Conservation (phyloP, 2,329 filamentous ascomycete genomes). For the Aspergillus neoniger region DNA sequence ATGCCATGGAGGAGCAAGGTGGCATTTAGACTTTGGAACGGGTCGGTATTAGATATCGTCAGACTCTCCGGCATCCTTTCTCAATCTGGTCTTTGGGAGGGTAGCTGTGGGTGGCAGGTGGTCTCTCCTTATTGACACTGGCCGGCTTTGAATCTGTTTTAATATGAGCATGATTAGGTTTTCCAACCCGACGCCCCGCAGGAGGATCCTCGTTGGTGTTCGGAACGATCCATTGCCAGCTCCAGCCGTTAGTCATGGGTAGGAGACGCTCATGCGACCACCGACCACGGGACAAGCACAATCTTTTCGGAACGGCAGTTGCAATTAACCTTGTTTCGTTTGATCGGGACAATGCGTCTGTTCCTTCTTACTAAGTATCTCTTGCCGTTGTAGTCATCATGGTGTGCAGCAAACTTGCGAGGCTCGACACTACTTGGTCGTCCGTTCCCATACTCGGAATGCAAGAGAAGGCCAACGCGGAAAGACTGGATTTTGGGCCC, state of each 20-base stretch:
- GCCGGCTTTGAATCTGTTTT: not conserved
- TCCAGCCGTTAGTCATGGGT: slow-evolving; percentile 7
- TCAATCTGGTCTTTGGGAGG: not conserved
- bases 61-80: not conserved
- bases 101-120: not conserved
- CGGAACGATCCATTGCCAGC: slow-evolving; percentile 12
- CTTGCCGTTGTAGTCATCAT: not conserved
- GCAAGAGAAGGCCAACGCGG: not conserved
- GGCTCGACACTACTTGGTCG: not conserved
- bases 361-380: slow-evolving; percentile 12
- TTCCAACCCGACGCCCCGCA: slow-evolving; percentile 12
- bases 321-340: slow-evolving; percentile 24
- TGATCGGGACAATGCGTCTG: slow-evolving; percentile 14
- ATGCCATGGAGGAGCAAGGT: not conserved
- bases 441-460: not conserved
- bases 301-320: slow-evolving; percentile 26
- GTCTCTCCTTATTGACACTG: slow-evolving; percentile 1
- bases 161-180: slow-evolving; percentile 6
- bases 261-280: slow-evolving; percentile 2
- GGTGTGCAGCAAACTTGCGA: not conserved
- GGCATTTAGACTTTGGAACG: slow-evolving; percentile 5
- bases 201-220: slow-evolving; percentile 12
- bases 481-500: not conserved
- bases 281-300: slow-evolving; percentile 8
- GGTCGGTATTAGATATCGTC: slow-evolving; percentile 7